Percentiles rank a stretch among this genome's conserved stretches.
Conservation (phyloP, 352 stramenopile genomes). For the Phytophthora syringae region DNA sequence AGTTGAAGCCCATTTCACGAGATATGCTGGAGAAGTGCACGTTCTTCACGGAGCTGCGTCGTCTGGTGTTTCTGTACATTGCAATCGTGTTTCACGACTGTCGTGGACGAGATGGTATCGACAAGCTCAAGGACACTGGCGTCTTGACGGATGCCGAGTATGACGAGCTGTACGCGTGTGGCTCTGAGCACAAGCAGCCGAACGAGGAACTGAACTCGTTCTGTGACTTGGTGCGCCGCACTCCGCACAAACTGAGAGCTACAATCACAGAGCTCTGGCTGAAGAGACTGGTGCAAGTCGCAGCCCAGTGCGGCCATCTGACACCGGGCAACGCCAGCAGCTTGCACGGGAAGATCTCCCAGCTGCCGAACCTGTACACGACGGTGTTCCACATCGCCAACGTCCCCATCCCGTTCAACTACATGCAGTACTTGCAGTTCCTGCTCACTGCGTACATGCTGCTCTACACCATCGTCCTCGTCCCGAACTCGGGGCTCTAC, state of each 20-base stretch:
- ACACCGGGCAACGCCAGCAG: constrained; percentile 58
- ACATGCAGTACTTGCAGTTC: constrained; percentile 81
- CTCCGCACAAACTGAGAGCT: constrained; percentile 68
- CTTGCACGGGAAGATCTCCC: constrained; percentile 70
- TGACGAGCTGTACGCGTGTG: constrained; percentile 69
- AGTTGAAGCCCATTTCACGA: constrained; percentile 42
- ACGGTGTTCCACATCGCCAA: constrained; percentile 86
- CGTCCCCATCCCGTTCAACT: constrained; percentile 85
- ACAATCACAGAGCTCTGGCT: constrained; percentile 83
- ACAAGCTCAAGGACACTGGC: constrained; percentile 56
- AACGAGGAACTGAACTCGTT: constrained; percentile 37
- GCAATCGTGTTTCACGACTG: constrained; percentile 83
- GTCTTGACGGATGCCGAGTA: constrained; percentile 69
- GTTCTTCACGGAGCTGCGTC: constrained; percentile 75
- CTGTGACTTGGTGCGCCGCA: constrained; percentile 52
- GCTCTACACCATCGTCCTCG: constrained; percentile 82
- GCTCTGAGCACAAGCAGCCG: constrained; percentile 56
- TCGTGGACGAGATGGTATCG: constrained; percentile 67
- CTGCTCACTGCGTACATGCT: constrained; percentile 73
- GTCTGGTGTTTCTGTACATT: constrained; percentile 81
- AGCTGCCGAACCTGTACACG: constrained; percentile 73
- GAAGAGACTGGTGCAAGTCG: constrained; percentile 70
- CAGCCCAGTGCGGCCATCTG: constrained; percentile 56
- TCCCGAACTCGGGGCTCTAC: constrained; percentile 68
- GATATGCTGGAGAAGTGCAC: constrained; percentile 74